Evolutionary conservation across 2,329 filamentous ascomycete species (phyloP).

Genomic region (Neurospora sp.): DNA sequence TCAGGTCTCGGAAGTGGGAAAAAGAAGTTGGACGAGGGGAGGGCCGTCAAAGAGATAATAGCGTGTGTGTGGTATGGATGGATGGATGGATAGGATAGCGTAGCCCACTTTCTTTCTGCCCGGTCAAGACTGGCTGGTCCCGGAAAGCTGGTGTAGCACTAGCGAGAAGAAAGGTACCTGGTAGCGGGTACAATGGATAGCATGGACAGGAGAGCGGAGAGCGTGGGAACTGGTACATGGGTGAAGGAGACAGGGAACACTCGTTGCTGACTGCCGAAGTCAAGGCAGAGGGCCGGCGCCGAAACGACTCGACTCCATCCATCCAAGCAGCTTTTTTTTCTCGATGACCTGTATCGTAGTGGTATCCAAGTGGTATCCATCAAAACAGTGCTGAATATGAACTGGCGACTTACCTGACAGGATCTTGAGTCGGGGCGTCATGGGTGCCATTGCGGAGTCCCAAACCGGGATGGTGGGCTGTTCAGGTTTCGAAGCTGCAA

Average conservation of each 20-base stretch:
- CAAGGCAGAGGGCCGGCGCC: background rate
- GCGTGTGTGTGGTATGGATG: background rate
- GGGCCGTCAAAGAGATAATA: slow-evolving; percentile 9
- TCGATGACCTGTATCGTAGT: slow-evolving; percentile 8
- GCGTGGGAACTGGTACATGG: background rate
- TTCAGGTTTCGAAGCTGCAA: slow-evolving; percentile 22
- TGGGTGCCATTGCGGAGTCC: slow-evolving; percentile 46
- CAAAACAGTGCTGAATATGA: slow-evolving; percentile 18
- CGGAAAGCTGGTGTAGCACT: slow-evolving; percentile 15
- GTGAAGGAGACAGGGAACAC: background rate
- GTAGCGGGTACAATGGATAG: slow-evolving; percentile 8
- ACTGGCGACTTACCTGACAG: slow-evolving; percentile 44
- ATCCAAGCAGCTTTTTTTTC: background rate
- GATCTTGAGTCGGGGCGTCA: slow-evolving; percentile 50
- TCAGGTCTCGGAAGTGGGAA: slow-evolving; percentile 3
- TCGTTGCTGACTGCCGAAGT: background rate
- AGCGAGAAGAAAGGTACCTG: slow-evolving; percentile 11
- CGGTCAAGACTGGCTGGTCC: slow-evolving; percentile 5
- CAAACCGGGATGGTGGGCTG: slow-evolving; percentile 27
- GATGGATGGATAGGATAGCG: background rate
- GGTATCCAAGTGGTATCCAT: slow-evolving; percentile 10
- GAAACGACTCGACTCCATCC: background rate
- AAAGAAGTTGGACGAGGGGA: slow-evolving; percentile 14
- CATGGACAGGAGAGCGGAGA: slow-evolving; percentile 11
- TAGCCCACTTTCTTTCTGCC: slow-evolving; percentile 14